Evolutionary conservation across 31 red algal genomes (phyloP), one percentile per base, ranked within the genome.

Genomic region (Bonnemaisonia californica): DNA sequence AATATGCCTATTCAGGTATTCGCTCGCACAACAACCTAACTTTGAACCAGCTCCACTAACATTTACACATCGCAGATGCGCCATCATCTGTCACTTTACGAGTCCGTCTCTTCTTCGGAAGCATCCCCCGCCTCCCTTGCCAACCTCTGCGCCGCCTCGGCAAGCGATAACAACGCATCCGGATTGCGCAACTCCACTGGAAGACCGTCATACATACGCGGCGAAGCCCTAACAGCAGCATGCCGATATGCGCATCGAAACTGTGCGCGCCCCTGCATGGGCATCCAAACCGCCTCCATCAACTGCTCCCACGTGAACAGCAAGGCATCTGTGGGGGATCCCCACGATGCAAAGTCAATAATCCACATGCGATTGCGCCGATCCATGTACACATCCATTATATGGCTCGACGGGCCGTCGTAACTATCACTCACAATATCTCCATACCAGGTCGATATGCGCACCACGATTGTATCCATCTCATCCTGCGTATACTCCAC

Each of bases 321-420:
- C 2, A 79, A 48, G 22, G 64, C 63, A 30, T 88, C 64, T 40
- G 64, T 62, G 1, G 8, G 8, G n/a, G 4, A 45, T 33, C 59
- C 83, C 85, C 85, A 88, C 36, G 38, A 2, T 11, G 41, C 85
- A 54, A 88, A 79, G 59, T 88, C 85, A 47, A 88, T 74, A 54
- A 88, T 41, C 75, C 74, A 88, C 51, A 88, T 67, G 23, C 74
- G 61, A 4, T 88, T 66, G 29, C 22, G 47, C 19, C 75, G 57
- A 35, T 86, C 83, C 12, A 80, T 33, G 40, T 74, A 79, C 24
- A 88, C 65, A 58, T 88, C 85, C 39, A 80, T 56, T 4, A 88
- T 75, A 73, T 51, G 80, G 11, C 60, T 40, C n/a, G 31, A 56
- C 23, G 41, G 61, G 12, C 59, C 45, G 4, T 62, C 74, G 30